Evolutionary conservation across 805 yeast species (phyloP).

Genomic region (Ogataea kodamae): DNA sequence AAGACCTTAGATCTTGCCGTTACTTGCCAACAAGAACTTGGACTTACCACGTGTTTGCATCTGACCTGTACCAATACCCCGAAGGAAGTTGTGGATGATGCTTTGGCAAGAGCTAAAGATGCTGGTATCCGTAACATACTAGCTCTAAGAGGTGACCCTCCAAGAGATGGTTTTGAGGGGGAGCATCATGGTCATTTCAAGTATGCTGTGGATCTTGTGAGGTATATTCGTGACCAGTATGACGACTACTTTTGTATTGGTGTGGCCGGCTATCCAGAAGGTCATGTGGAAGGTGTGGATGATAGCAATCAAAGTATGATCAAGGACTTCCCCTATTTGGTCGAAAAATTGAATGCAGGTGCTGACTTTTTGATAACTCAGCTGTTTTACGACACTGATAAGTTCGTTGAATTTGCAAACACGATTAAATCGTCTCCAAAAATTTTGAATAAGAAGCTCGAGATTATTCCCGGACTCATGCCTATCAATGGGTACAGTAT

Average conservation of each 20-base stretch:
- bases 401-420: constrained; percentile 64
- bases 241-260: constrained; percentile 89
- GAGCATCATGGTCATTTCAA: constrained; percentile 55
- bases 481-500: constrained; percentile 83
- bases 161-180: constrained; percentile 56
- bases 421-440: constrained; percentile 39
- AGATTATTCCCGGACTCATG: constrained; percentile 84
- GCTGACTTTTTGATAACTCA: constrained; percentile 94
- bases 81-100: constrained; percentile 69
- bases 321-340: constrained; percentile 73
- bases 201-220: constrained; percentile 83
- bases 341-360: constrained; percentile 87
- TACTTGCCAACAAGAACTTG: constrained; percentile 68
- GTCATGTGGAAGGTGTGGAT: constrained; percentile 87
- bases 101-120: constrained; percentile 64
- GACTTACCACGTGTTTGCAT: constrained; percentile 89
- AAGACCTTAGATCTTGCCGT: constrained; percentile 83
- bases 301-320: constrained; percentile 57
- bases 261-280: constrained; percentile 98
- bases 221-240: constrained; percentile 64
- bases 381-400: constrained; percentile 81
- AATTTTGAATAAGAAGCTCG: constrained; percentile 38
- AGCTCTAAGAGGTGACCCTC: constrained; percentile 95
- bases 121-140: constrained; percentile 85
- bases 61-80: constrained; percentile 95